Percentiles rank a stretch among this genome's conserved stretches.
phyloP scores from a whole-genome alignment of 805 yeast genomes.

The Schwanniomyces sp. region DNA sequence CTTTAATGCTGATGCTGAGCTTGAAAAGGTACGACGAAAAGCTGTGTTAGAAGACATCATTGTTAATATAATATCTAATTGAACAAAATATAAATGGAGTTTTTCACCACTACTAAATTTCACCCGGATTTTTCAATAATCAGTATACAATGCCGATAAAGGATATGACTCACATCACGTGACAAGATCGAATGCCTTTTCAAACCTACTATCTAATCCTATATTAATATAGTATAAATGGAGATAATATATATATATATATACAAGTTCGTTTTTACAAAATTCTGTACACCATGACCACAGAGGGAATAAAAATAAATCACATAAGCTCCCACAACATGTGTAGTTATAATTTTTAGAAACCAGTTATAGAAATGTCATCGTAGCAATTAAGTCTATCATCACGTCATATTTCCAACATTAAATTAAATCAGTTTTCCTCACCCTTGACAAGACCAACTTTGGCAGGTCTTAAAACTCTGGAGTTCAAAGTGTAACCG shows the following conservation, averaged over 20 bases:
- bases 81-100: neutral
- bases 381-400: neutral
- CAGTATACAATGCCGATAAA: neutral
- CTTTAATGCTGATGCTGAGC: conserved; percentile 30
- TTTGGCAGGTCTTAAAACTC: conserved; percentile 93
- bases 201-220: neutral
- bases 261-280: conserved; percentile 2
- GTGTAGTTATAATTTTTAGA: neutral
- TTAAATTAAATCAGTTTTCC: neutral
- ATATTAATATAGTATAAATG: neutral
- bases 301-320: too few species aligned
- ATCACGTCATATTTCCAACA: neutral
- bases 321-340: too few species aligned
- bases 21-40: conserved; percentile 30
- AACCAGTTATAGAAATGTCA: neutral
- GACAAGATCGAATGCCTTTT: neutral
- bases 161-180: conserved; percentile 9
- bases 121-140: neutral
- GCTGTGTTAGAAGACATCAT: conserved; percentile 22
- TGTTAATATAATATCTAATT: neutral
- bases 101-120: neutral
- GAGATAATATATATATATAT: neutral
- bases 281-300: neutral
- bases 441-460: conserved; percentile 79
- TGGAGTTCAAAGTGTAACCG: conserved; percentile 80